A percentile compares a stretch with the other conserved stretches of the same genome.
Conservation (phyloP, 1,284 basidiomycete genomes). For the Marasmius tenuissimus region DNA sequence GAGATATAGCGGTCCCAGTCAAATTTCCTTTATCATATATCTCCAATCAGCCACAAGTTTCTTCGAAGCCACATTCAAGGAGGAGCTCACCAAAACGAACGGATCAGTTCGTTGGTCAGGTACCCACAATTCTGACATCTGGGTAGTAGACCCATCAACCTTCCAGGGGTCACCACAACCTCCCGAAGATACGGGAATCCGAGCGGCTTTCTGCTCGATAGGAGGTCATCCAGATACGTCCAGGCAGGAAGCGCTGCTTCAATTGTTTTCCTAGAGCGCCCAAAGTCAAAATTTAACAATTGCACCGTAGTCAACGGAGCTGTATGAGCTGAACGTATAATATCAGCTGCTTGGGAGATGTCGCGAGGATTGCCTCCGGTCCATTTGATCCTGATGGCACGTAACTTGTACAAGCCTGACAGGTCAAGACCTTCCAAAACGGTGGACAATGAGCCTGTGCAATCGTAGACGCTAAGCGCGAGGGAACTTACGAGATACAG, state of each 20-base stretch:
- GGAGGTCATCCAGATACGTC: background rate
- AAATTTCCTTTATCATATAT: no score
- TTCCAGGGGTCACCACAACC: background rate
- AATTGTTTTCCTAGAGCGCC: background rate
- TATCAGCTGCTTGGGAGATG: background rate
- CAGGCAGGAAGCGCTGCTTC: background rate
- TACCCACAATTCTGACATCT: background rate
- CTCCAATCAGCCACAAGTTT: no score
- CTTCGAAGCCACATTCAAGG: background rate
- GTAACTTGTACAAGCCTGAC: background rate
- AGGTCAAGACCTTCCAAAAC: background rate
- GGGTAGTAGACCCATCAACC: background rate
- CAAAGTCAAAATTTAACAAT: constrained; percentile 1
- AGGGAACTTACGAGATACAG: background rate
- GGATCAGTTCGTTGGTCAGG: background rate
- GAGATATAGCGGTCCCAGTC: no score
- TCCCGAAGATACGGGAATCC: background rate
- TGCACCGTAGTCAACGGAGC: background rate
- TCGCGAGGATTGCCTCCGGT: background rate
- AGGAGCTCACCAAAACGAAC: background rate
- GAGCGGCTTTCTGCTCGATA: background rate
- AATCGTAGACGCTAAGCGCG: background rate
- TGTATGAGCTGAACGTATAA: background rate
- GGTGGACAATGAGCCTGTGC: background rate
- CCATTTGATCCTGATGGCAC: background rate